These are phyloP conservation scores for Nannochloropsis granulata DNA, from an alignment of 108 stramenopile genomes.

Conservation along the genomic window DNA sequence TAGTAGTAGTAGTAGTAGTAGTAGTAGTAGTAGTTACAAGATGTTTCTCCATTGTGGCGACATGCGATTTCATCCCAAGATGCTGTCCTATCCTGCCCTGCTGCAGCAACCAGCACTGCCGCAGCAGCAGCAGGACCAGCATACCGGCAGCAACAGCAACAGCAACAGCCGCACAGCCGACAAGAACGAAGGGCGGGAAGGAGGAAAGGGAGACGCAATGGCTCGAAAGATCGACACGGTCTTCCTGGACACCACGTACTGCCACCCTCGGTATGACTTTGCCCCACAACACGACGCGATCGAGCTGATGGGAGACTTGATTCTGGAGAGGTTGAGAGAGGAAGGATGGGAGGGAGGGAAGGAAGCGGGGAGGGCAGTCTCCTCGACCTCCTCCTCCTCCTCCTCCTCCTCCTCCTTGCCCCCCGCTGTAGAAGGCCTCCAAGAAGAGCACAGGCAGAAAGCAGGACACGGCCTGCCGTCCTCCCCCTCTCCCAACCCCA, in stretches of 20 bases:
- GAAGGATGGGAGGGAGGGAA: too few species aligned
- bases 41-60: not conserved
- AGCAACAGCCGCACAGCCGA: too few species aligned
- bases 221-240: not conserved
- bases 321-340: not conserved
- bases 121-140: too few species aligned
- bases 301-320: not conserved
- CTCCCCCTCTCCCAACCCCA: not conserved
- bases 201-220: too few species aligned
- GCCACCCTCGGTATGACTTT: not conserved
- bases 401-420: not conserved
- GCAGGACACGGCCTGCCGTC: too few species aligned
- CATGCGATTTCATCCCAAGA: not conserved
- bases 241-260: not conserved
- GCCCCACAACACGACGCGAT: not conserved
- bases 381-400: not conserved
- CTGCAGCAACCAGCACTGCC: not conserved
- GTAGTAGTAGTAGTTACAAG: too few species aligned
- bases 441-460: too few species aligned
- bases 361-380: not conserved
- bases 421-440: too few species aligned
- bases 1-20: too few species aligned
- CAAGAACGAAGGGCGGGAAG: too few species aligned
- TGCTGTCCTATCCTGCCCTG: not conserved
- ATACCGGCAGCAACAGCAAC: too few species aligned